Base-by-base conservation (phyloP, 305 asterid species). In the Fraxinus velutina region DNA sequence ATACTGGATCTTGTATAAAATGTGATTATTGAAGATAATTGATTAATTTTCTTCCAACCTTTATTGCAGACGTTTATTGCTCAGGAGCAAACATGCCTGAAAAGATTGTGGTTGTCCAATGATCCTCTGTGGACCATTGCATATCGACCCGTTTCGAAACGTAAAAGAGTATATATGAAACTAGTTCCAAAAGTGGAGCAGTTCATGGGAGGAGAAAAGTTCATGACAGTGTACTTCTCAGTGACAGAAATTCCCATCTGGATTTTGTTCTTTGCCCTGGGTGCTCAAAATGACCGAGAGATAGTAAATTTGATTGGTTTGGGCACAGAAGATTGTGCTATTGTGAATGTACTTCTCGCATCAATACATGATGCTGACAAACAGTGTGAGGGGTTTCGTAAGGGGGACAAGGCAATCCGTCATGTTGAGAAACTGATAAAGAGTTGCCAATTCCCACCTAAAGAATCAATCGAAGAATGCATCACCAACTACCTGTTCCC, bases 1-100 rank as follows among this genome's bases (percentile, higher is more conserved):
- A 71, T 71, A 71, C 75, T 71, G 42, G 78, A 12, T 74, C 84
- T 75, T 52, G 55, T 47, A 52, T 30, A 62, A 2, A 74, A 12
- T 32, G 71, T 57, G 73, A 73, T 78, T 83, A 55, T 76, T 77
- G 76, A 37, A 55, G 76, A 47, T 72, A 8, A 17, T 74, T 83
- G 77, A 66, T 76, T 78, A 39, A 86, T 37, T 81, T 55, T 70
- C 50, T 75, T 75, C 75, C 73, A 75, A 47, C 74, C 78, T 81
- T 83, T 83, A 50, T 73, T 85, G 89, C 93, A 96, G 99, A 94
- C 93, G 0, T 94, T 96, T 82, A 89, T 96, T 71, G 99, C 99
- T 5, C 99, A 96, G 86, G 99, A 96, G 88, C 98, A 94, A 82
- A 84, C 90, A 55, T 92, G 97, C 84, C 89, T 93, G 64, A 92